Conservation (phyloP, 805 yeast species). For the Saturnispora bothae region DNA sequence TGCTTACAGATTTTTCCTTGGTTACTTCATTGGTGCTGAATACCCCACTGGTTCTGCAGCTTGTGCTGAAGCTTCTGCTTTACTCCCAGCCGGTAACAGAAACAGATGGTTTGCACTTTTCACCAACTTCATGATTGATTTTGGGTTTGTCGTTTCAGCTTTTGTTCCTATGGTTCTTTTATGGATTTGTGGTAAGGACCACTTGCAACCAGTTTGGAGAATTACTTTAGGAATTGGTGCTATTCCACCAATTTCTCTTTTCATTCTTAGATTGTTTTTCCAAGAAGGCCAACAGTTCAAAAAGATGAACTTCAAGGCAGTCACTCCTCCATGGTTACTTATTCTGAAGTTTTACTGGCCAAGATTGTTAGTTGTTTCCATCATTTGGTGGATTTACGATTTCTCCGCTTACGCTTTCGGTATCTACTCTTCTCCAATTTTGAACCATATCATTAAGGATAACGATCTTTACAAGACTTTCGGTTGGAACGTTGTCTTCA, state of each 20-base stretch:
- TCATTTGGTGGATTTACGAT: conserved; percentile 89
- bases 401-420: conserved; percentile 83
- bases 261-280: conserved; percentile 67
- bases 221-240: conserved; percentile 84
- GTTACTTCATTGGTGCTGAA: conserved; percentile 91
- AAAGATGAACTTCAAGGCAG: conserved; percentile 58
- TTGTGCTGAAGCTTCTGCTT: conserved; percentile 80
- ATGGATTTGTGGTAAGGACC: conserved; percentile 66
- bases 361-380: conserved; percentile 55
- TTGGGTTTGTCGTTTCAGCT: conserved; percentile 74
- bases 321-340: conserved; percentile 54
- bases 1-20: conserved; percentile 75
- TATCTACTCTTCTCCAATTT: conserved; percentile 66
- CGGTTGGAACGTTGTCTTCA: conserved; percentile 89
- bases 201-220: conserved; percentile 85
- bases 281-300: conserved; percentile 63
- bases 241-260: conserved; percentile 69
- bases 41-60: conserved; percentile 92
- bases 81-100: conserved; percentile 71
- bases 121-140: conserved; percentile 80
- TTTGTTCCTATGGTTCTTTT: conserved; percentile 79
- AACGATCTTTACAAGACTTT: conserved; percentile 60
- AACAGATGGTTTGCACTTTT: conserved; percentile 85
- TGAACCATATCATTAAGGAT: conserved; percentile 46
- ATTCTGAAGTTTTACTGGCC: conserved; percentile 78